Base-by-base conservation (phyloP, 768 basidiomycete species). In the Panus rudis region DNA sequence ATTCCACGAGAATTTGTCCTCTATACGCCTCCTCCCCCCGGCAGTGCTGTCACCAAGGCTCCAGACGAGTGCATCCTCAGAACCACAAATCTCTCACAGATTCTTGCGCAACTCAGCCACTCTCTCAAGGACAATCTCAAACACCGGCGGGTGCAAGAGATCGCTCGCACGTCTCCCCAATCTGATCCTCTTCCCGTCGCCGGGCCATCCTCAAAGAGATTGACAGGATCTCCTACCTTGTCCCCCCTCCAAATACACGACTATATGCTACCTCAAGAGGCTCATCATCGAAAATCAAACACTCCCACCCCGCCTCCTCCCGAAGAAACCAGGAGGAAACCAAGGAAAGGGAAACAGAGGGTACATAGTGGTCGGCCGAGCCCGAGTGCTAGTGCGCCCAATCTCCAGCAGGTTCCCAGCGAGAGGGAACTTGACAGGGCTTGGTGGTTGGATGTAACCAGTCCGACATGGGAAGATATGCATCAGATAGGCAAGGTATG, bases 381-480 rank as follows among this genome's bases (percentile, higher is more conserved):
- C 13, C 25, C 31, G 41, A 30, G 43, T 34, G 21, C 32, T 19
- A 20, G 38, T 26, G 21, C 37, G 47, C 34, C 32, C 19, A n/a
- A 37, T 34, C 5, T 17, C 22, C 26, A 26, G 12, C 48, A 17
- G n/a, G 16, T 40, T 6, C 34, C 34, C 21, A 43, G 43, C 45
- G 17, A 47, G 39, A 43, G 47, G 47, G 57, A 41, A 25, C 45
- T 41, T 52, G 70, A 67, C 20, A 75, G 75, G 48, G 81, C 84
- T 4, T 96, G 92, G 92, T 97, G 90, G 76, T 62, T 97, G 32
- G 92, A 97, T 55, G 79, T 94, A 1, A 72, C 88, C 22, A 89
- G 82, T 49, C 92, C 92, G 2, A 81, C 79, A 0, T 89, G 88
- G 76, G 84, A 85, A 37, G 92, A 94, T 59, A 78, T 94, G 72